These are phyloP conservation scores for Saussurea involucrata DNA, from an alignment of 129 eudicot genomes.

Conservation along the genomic window DNA sequence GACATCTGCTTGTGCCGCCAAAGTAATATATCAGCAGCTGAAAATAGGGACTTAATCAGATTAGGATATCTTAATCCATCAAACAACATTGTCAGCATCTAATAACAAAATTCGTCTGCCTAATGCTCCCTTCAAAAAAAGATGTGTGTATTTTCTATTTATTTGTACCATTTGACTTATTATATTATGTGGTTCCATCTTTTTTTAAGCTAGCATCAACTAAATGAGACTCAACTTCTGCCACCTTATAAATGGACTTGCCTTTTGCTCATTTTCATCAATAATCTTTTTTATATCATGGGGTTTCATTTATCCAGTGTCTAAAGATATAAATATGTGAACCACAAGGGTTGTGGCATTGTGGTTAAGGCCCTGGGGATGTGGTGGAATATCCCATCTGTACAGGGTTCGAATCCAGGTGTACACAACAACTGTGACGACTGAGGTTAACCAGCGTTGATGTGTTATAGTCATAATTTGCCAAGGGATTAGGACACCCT, in stretches of 20 bases:
- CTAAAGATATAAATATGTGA: neutral
- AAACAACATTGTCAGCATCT: neutral
- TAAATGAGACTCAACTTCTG: neutral
- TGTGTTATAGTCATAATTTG: too few relatives aligned
- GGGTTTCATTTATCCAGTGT: neutral
- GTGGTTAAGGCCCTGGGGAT: too few relatives aligned
- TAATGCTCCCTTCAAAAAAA: neutral
- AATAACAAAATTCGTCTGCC: neutral
- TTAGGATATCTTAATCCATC: constrained; percentile 9
- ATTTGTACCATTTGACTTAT: neutral
- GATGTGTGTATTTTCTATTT: neutral
- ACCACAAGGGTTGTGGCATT: too few relatives aligned
- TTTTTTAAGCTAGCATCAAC: neutral
- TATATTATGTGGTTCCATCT: neutral
- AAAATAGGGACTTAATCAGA: neutral
- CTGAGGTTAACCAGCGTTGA: too few relatives aligned
- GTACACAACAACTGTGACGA: too few relatives aligned
- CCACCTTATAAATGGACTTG: neutral
- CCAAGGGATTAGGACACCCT: too few relatives aligned
- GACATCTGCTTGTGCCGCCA: constrained; percentile 86
- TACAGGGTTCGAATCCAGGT: too few relatives aligned
- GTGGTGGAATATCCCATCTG: too few relatives aligned
- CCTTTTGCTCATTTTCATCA: neutral
- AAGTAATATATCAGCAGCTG: constrained; percentile 84
- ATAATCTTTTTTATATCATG: neutral